These are phyloP conservation scores for Coemansia sp. DNA, from an alignment of 192 early-diverging fungal species.

Conservation along the genomic window DNA sequence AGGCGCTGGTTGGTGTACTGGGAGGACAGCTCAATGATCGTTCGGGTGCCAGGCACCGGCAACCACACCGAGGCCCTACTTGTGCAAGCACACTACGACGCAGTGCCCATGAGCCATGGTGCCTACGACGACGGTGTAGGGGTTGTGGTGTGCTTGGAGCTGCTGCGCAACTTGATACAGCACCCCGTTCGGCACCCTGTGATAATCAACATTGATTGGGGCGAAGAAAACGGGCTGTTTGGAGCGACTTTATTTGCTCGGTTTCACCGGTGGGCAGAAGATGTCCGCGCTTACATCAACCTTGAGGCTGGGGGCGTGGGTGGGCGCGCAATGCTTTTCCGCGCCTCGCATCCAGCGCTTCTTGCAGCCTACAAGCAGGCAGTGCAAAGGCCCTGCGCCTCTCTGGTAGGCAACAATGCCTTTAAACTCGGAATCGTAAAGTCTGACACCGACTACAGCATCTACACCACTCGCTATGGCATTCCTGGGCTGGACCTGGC, in stretches of 20 bases:
- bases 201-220: constrained; percentile 72
- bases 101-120: constrained; percentile 66
- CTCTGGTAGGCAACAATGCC: constrained; percentile 65
- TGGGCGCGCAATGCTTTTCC: constrained; percentile 66
- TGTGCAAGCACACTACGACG: constrained; percentile 69
- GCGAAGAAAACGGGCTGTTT: constrained; percentile 65
- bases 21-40: constrained; percentile 59
- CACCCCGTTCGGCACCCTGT: constrained; percentile 62
- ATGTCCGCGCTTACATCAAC: constrained; percentile 66
- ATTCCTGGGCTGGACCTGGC: constrained; percentile 69
- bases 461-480: constrained; percentile 57
- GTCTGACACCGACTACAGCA: constrained; percentile 66
- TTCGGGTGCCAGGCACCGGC: constrained; percentile 60
- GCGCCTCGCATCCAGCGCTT: constrained; percentile 54
- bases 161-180: constrained; percentile 59
- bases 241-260: constrained; percentile 63
- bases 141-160: constrained; percentile 61
- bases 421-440: constrained; percentile 60
- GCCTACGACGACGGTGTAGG: constrained; percentile 72
- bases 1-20: constrained; percentile 36
- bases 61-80: constrained; percentile 57
- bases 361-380: constrained; percentile 37
- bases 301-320: constrained; percentile 73
- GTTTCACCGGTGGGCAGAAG: constrained; percentile 61
- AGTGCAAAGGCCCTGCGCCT: constrained; percentile 54